Conservation (phyloP, 441 rosid genomes). For the Croton setiger region DNA sequence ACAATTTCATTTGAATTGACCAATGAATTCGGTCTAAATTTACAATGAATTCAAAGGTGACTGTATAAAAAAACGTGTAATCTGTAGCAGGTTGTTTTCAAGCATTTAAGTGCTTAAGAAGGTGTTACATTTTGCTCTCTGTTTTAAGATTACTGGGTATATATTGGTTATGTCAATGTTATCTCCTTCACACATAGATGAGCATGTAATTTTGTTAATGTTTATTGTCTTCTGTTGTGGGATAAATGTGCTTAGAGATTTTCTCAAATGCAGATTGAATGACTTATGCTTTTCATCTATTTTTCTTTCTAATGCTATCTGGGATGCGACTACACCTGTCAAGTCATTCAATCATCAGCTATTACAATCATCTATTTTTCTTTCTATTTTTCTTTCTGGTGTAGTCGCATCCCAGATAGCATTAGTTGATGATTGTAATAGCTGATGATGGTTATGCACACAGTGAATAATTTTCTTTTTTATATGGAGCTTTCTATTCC, state of each 20-base stretch:
- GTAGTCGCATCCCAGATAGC: too few relatives aligned
- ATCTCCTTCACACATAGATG: not conserved
- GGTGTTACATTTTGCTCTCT: not conserved
- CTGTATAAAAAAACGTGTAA: not conserved
- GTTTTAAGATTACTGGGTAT: not conserved
- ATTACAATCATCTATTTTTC: too few relatives aligned
- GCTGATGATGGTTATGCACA: not conserved
- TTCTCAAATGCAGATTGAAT: not conserved
- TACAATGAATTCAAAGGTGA: not conserved
- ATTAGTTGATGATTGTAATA: not conserved
- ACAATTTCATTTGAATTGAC: not conserved
- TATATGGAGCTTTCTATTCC: not conserved
- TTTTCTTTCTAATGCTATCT: too few relatives aligned
- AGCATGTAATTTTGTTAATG: not conserved
- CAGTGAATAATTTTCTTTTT: not conserved
- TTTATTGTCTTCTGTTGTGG: not conserved
- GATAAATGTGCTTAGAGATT: not conserved
- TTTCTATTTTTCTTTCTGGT: too few relatives aligned
- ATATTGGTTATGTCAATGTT: not conserved
- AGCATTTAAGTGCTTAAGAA: not conserved
- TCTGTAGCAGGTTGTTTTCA: not conserved
- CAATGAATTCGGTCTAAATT: not conserved
- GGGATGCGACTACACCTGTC: too few relatives aligned
- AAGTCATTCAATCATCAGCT: too few relatives aligned
- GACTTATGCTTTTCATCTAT: too few relatives aligned